Percentiles rank a stretch among this genome's conserved stretches.
Evolutionary conservation across 1,284 basidiomycete species (phyloP).

Genomic region (Marasmius fiardii): DNA sequence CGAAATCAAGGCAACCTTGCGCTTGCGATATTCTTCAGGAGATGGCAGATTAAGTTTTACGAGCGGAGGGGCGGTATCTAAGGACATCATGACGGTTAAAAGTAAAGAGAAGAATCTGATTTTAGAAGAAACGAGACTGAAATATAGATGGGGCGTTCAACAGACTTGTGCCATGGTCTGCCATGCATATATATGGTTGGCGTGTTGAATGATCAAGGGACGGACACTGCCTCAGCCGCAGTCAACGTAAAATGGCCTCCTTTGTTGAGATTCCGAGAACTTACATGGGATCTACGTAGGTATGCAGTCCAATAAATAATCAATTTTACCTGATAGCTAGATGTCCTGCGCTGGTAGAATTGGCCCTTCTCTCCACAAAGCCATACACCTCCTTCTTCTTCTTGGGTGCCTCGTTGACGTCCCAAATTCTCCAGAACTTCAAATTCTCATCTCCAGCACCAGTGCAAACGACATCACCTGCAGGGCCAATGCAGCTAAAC

Average conservation of each 20-base stretch:
- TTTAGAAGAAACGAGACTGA: not conserved
- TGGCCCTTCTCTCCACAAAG: constrained; percentile 22
- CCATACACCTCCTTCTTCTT: constrained; percentile 40
- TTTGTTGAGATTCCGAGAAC: not conserved
- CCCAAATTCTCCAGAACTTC: constrained; percentile 89
- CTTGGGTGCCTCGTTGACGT: constrained; percentile 52
- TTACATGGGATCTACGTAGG: not conserved
- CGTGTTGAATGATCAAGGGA: too few species aligned
- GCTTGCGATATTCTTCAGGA: constrained; percentile 77
- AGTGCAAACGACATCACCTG: constrained; percentile 86
- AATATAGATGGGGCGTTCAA: too few species aligned
- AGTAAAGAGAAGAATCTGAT: not conserved
- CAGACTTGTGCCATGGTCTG: too few species aligned
- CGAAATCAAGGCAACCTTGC: constrained; percentile 88
- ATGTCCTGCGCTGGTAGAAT: constrained; percentile 12
- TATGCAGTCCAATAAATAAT: not conserved
- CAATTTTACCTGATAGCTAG: constrained; percentile 14
- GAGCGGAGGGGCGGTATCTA: constrained; percentile 34
- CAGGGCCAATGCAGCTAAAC: constrained; percentile 82
- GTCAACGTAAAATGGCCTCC: too few species aligned
- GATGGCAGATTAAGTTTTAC: constrained; percentile 57
- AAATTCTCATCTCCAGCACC: constrained; percentile 93
- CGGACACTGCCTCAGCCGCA: too few species aligned
- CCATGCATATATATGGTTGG: too few species aligned
- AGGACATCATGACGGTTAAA: constrained; percentile 30